Evolutionary conservation across 208 protist species (phyloP), one percentile per base, ranked within the genome.

Genomic region (Trypanosoma melophagium): DNA sequence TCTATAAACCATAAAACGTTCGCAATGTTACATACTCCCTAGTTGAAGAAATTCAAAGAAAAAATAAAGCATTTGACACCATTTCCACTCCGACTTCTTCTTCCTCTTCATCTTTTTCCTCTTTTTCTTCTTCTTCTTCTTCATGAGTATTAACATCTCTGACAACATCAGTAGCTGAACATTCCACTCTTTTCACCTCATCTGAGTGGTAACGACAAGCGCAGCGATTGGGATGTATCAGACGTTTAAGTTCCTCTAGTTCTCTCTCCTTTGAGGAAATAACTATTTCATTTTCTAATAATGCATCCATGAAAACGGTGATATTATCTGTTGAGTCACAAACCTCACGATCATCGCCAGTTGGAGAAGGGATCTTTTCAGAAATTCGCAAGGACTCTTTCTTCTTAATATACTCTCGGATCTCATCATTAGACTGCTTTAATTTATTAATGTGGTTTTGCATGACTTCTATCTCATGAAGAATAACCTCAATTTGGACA

Each of bases 381-480:
- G 16, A 22, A 56, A 38, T 44, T 35, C 25, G 25, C 63, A n/a
- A 42, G 21, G 8, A 49, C 41, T 49, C 41, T 25, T 31, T 16
- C 3, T 68, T 49, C 24, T 52, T 67, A 49, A 86, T 44, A 67
- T 80, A 81, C 24, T 78, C 70, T 31, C 59, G 22, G 61, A 95
- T 91, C 51, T 87, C 78, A 19, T 57, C 56, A 57, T 92, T 95
- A 52, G 84, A 92, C 42, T 83, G 59, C 21, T 73, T 67, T 12
- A 95, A 68, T 38, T 83, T 84, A 24, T 83, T 62, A 57, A 92
- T 83, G 53, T 83, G 62, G 13, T 51, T 70, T 47, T 83, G 62
- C 3, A 80, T 53, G 40, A 87, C 76, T 24, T 89, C 77, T 28
- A 90, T 86, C 56, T 90, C 78, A 7, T 78, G 63, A 69, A 86